These are phyloP conservation scores for Moesziomyces sp. DNA, from an alignment of 1,284 basidiomycete genomes.

Conservation along the genomic window DNA sequence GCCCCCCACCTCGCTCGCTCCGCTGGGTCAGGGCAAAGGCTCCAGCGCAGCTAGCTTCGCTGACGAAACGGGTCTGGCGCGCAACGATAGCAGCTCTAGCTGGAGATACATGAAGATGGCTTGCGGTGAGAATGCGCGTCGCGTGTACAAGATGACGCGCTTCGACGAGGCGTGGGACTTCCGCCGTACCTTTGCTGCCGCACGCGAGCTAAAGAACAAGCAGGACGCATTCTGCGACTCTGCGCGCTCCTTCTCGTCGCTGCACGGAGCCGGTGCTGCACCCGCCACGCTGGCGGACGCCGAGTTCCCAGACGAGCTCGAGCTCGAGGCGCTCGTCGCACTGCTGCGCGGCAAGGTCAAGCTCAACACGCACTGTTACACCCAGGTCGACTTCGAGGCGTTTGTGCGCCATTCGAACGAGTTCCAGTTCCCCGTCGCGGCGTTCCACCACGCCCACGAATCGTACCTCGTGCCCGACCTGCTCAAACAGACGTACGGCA, in stretches of 20 bases:
- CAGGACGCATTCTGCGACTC: conserved; percentile 78
- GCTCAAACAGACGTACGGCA: conserved; percentile 76
- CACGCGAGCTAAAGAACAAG: conserved; percentile 77
- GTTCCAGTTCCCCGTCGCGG: conserved; percentile 75
- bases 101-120: conserved; percentile 67
- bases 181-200: conserved; percentile 76
- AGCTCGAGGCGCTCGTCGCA: conserved; percentile 87
- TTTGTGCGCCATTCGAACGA: conserved; percentile 77
- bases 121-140: conserved; percentile 71
- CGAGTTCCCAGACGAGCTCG: conserved; percentile 79
- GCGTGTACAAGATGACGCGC: conserved; percentile 71
- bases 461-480: conserved; percentile 84
- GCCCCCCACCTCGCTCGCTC: conserved; percentile 51
- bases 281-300: conserved; percentile 74
- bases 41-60: neutral
- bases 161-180: conserved; percentile 75
- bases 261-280: conserved; percentile 68
- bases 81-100: conserved; percentile 51
- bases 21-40: conserved; percentile 46
- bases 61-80: conserved; percentile 41
- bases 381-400: conserved; percentile 77
- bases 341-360: conserved; percentile 82
- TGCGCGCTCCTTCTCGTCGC: conserved; percentile 22
- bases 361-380: conserved; percentile 68
- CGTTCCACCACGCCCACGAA: conserved; percentile 86